Percentiles rank a stretch among this genome's conserved stretches.
phyloP scores from a whole-genome alignment of 306 rosid species.

The Delonix regia region DNA sequence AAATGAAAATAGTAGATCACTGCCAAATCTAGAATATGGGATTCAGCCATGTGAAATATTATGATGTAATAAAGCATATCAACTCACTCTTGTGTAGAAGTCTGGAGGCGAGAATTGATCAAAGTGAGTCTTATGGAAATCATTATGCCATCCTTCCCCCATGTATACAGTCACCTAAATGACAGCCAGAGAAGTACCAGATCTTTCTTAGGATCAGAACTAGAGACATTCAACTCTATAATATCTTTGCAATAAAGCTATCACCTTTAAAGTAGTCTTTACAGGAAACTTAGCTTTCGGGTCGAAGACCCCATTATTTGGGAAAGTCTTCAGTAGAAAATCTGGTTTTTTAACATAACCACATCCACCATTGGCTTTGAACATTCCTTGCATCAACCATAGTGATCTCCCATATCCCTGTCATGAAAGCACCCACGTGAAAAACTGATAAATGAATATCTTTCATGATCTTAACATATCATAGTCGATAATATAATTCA shows the following conservation, averaged over 20 bases:
- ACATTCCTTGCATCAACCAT: constrained; percentile 99
- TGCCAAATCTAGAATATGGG: neutral
- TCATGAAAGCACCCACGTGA: constrained; percentile 16
- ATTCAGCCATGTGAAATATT: constrained; percentile 1
- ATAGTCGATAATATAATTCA: constrained; percentile 14
- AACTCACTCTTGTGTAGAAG: constrained; percentile 90
- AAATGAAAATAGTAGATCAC: neutral
- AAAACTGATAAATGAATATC: neutral
- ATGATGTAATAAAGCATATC: constrained; percentile 17
- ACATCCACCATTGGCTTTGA: constrained; percentile 90
- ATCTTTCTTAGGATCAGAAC: constrained; percentile 26
- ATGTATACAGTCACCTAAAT: constrained; percentile 79
- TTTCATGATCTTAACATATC: constrained; percentile 24
- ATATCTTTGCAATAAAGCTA: constrained; percentile 19
- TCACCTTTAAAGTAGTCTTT: constrained; percentile 80
- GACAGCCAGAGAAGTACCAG: constrained; percentile 32
- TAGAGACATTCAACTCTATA: neutral
- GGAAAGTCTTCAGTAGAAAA: constrained; percentile 55
- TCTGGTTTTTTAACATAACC: constrained; percentile 97
- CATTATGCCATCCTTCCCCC: constrained; percentile 99
- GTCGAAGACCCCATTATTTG: constrained; percentile 68
- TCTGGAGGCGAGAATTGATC: constrained; percentile 97
- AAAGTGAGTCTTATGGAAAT: constrained; percentile 80
- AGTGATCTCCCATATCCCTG: constrained; percentile 96
- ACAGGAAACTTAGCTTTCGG: constrained; percentile 63